phyloP scores from a whole-genome alignment of 805 yeast species.

The Metschnikowia henanensis region DNA sequence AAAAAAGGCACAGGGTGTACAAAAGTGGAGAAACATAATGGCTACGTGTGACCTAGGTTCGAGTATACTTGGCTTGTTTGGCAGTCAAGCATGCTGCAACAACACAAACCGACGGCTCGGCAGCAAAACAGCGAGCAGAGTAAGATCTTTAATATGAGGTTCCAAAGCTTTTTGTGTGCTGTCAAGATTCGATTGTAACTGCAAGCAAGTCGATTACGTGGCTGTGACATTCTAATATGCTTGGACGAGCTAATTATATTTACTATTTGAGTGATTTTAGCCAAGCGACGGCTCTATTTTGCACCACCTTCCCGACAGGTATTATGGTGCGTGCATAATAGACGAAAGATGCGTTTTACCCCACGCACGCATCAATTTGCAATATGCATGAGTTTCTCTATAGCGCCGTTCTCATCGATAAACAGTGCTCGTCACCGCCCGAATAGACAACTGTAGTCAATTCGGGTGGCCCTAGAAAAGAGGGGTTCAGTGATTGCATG shows the following conservation, averaged over 20 bases:
- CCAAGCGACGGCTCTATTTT: background rate
- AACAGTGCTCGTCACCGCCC: conserved; percentile 5
- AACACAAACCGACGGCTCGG: background rate
- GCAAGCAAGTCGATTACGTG: background rate
- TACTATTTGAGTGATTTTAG: background rate
- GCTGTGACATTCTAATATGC: background rate
- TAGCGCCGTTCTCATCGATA: background rate
- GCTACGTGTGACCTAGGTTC: background rate
- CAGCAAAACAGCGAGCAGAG: background rate
- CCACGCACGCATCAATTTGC: background rate
- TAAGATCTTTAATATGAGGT: background rate
- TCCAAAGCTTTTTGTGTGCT: background rate
- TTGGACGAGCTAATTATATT: background rate
- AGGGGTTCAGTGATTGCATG: too few species aligned
- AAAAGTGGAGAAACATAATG: background rate
- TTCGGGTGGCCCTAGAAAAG: too few species aligned
- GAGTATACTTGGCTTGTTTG: background rate
- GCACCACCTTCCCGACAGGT: conserved; percentile 6
- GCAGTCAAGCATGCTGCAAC: conserved; percentile 4
- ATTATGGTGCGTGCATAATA: background rate
- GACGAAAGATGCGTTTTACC: background rate
- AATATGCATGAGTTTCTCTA: conserved; percentile 1
- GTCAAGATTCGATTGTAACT: background rate
- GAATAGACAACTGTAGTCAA: background rate
- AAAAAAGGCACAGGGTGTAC: background rate